Evolutionary conservation across 805 yeast species (phyloP), one percentile per base, ranked within the genome.

Genomic region (Schwanniomyces vanrijiae): DNA sequence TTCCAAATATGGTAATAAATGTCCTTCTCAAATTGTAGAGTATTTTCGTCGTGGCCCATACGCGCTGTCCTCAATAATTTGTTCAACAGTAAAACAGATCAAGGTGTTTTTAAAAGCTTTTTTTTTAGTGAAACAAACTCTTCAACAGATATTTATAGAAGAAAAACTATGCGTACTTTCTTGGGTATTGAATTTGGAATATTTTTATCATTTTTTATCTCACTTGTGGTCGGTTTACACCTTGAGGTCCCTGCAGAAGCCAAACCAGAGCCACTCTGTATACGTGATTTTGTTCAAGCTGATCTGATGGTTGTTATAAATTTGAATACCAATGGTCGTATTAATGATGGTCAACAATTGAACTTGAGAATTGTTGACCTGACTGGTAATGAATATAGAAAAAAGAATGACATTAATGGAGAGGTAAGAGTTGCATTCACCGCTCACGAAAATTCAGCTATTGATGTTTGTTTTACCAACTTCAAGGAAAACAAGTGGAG

Each of bases 391-490:
- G 96, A 88, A 62, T 86, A 84, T 54, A 61, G 73, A 68, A 85
- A 88, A 59, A 84, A 82, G 62, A 82, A 84, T 64, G 90, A 88
- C 63, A 76, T 94, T 56, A 82, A 82, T 18, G 95, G 92, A 26
- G 77, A 76, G 3, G 76, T 80, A 45, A 81, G 83, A 61, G 82
- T 88, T 49, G 92, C 94, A 3, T 92, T 94, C 73, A 89, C 94
- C 43, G 83, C 96, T 11, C 89, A 86, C 62, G 76, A 85, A 21
- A 82, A 85, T 51, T 85, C 92, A 37, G 88, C 96, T 2, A 83
- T 94, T 64, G 99, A 94, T 69, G 81, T 94, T 46, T 94, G 99
- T 69, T 87, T 94, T 69, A 86, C 84, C 50, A 92, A 94, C 67
- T 65, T 74, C 42, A 64, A 69, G 58, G 61, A 58, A 40, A 62